phyloP scores from a whole-genome alignment of 2,329 filamentous ascomycete genomes.

The Periglandula ipomoeae region DNA sequence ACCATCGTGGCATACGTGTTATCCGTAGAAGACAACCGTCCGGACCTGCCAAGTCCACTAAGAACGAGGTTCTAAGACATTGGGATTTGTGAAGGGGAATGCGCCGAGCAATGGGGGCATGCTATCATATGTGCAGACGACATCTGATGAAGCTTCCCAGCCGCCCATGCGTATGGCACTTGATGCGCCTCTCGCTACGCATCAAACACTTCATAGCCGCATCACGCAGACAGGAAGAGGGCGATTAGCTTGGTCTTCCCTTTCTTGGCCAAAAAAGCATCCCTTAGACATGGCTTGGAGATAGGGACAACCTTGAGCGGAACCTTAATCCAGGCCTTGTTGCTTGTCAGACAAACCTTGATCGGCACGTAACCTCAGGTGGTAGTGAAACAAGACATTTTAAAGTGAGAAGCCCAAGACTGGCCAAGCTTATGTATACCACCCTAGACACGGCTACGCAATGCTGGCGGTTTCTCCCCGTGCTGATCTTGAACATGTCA shows the following conservation, averaged over 20 bases:
- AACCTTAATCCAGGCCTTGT: conserved; percentile 12
- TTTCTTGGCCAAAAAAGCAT: neutral
- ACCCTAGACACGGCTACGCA: neutral
- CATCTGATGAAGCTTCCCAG: too few relatives aligned
- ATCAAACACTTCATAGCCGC: too few relatives aligned
- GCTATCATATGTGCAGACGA: neutral
- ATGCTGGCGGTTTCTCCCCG: neutral
- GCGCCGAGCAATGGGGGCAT: neutral
- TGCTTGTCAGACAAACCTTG: conserved; percentile 6
- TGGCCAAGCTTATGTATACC: neutral
- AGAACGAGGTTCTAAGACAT: neutral
- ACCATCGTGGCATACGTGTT: too few relatives aligned
- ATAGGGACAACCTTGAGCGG: conserved; percentile 14
- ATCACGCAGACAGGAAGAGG: too few relatives aligned
- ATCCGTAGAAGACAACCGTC: too few relatives aligned
- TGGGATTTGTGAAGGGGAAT: conserved; percentile 1
- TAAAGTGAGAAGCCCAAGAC: neutral
- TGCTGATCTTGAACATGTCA: neutral
- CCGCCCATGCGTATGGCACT: too few relatives aligned
- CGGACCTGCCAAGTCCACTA: neutral
- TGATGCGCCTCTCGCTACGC: too few relatives aligned
- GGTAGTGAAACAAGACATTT: neutral
- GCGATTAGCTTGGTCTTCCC: neutral
- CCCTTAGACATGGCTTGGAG: conserved; percentile 10
- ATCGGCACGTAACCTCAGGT: conserved; percentile 3